phyloP scores from a whole-genome alignment of 2,329 filamentous ascomycete genomes.

The Parastagonospora avenae region DNA sequence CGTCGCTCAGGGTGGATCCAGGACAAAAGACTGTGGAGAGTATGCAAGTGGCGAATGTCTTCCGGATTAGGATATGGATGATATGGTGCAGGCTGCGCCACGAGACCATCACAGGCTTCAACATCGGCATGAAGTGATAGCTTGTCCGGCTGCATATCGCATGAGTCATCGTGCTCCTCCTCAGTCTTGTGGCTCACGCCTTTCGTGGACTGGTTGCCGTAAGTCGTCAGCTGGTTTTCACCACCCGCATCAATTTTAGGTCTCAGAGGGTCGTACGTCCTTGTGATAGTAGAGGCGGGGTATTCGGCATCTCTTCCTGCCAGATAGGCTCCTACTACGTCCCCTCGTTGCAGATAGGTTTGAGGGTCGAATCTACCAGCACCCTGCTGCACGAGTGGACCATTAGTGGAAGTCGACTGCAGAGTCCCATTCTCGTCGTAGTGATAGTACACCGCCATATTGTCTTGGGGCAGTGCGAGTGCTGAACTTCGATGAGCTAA shows the following conservation, averaged over 20 bases:
- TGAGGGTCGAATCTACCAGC: background rate
- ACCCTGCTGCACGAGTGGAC: background rate
- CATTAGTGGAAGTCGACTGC: background rate
- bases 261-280: background rate
- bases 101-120: background rate
- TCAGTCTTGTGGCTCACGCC: background rate
- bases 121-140: background rate
- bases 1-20: constrained; percentile 19
- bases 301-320: constrained; percentile 3
- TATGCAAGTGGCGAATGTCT: constrained; percentile 22
- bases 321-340: constrained; percentile 16
- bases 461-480: no score
- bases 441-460: background rate
- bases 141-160: background rate
- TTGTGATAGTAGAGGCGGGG: background rate
- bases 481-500: background rate
- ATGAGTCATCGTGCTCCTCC: background rate
- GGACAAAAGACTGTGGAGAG: constrained; percentile 17
- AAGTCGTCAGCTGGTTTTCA: background rate
- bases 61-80: constrained; percentile 20
- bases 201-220: background rate
- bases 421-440: background rate
- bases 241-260: background rate
- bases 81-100: background rate
- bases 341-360: background rate